A percentile compares a stretch with the other conserved stretches of the same genome.
Evolutionary conservation across 495 filamentous ascomycete species (phyloP).

Genomic region (Xylaria curta): DNA sequence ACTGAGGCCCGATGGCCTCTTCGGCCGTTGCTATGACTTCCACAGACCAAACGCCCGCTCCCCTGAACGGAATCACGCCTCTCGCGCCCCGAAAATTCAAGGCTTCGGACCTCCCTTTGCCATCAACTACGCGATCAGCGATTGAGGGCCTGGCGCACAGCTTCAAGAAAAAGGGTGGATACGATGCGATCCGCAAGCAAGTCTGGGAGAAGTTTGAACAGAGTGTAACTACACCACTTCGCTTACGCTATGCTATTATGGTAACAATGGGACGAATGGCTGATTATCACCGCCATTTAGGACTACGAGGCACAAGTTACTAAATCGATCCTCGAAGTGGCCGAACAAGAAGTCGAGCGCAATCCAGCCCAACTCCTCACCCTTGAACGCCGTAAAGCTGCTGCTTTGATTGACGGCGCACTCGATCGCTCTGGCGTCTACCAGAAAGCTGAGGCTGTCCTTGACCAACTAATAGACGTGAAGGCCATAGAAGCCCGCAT

Average conservation of each 20-base stretch:
- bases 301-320: slow-evolving; percentile 71
- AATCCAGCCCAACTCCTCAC: slow-evolving; percentile 75
- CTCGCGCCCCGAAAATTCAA: slow-evolving; percentile 74
- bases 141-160: slow-evolving; percentile 81
- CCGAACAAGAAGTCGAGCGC: slow-evolving; percentile 81
- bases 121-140: slow-evolving; percentile 70
- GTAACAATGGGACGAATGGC: slow-evolving; percentile 19
- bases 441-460: slow-evolving; percentile 69
- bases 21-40: slow-evolving; percentile 50
- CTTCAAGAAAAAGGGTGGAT: slow-evolving; percentile 91
- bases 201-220: slow-evolving; percentile 81
- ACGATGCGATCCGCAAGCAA: slow-evolving; percentile 81
- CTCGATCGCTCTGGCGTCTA: slow-evolving; percentile 84
- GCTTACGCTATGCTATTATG: neutral
- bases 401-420: slow-evolving; percentile 83
- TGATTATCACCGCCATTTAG: slow-evolving; percentile 46
- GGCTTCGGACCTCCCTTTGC: slow-evolving; percentile 80
- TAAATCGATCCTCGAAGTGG: slow-evolving; percentile 69
- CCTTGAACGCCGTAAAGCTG: slow-evolving; percentile 79
- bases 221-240: slow-evolving; percentile 57
- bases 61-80: slow-evolving; percentile 46
- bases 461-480: slow-evolving; percentile 71
- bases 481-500: slow-evolving; percentile 71
- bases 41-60: slow-evolving; percentile 44
- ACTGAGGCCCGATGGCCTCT: slow-evolving; percentile 35